These are phyloP conservation scores for Zasmidium cellare DNA, from an alignment of 2,329 filamentous ascomycete species.

Conservation along the genomic window DNA sequence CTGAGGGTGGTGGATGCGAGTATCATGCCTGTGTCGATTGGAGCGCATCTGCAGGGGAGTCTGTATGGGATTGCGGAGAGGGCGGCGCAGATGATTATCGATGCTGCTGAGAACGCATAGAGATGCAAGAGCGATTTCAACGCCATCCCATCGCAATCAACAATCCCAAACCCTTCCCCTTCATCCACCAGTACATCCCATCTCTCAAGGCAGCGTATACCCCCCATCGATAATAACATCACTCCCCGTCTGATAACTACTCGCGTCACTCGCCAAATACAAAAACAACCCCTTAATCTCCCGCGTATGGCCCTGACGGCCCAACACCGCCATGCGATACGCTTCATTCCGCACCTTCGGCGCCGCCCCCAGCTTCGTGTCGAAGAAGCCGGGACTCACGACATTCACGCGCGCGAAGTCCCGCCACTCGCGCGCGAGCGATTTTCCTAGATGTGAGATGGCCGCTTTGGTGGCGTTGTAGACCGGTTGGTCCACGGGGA, in stretches of 20 bases:
- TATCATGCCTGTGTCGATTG: slow-evolving; percentile 53
- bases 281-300: slow-evolving; percentile 37
- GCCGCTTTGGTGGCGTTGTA: slow-evolving; percentile 60
- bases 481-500: slow-evolving; percentile 56
- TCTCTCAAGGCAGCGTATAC: slow-evolving; percentile 43
- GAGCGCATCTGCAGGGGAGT: slow-evolving; percentile 57
- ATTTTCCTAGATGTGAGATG: slow-evolving; percentile 58
- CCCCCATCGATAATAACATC: slow-evolving; percentile 37
- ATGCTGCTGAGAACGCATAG: background rate
- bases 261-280: slow-evolving; percentile 36
- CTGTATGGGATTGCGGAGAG: slow-evolving; percentile 59
- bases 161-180: too few relatives aligned
- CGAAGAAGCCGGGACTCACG: slow-evolving; percentile 56
- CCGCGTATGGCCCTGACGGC: slow-evolving; percentile 37
- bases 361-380: slow-evolving; percentile 56
- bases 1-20: slow-evolving; percentile 56
- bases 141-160: too few relatives aligned
- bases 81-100: slow-evolving; percentile 27
- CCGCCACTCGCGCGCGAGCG: slow-evolving; percentile 57
- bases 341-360: slow-evolving; percentile 48
- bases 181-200: background rate
- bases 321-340: slow-evolving; percentile 52
- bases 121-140: too few relatives aligned
- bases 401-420: slow-evolving; percentile 59
- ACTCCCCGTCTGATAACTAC: slow-evolving; percentile 34